Percentiles rank a stretch among this genome's conserved stretches.
Evolutionary conservation across 139 green algal species (phyloP).

Genomic region (Chlamydomonas sphaeroides): DNA sequence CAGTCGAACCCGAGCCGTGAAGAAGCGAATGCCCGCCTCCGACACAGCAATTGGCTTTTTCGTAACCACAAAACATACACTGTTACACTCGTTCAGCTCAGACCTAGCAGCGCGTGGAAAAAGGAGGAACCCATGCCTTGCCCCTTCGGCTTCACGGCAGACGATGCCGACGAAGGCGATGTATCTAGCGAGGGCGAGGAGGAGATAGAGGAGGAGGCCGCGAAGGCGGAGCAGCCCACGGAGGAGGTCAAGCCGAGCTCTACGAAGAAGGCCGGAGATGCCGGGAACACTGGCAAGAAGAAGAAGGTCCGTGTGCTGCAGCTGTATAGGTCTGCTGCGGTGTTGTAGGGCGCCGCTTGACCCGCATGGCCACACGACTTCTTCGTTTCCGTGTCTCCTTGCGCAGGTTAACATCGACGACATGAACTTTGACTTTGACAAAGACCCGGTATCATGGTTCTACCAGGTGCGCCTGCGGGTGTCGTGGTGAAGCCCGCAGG

Average conservation of each 20-base stretch:
- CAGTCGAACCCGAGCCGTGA: too few species aligned
- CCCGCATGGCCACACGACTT: too few species aligned
- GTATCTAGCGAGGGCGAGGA: background rate
- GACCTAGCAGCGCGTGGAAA: too few species aligned
- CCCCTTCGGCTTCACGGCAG: conserved; percentile 31
- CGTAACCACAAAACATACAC: too few species aligned
- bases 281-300: background rate
- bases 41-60: too few species aligned
- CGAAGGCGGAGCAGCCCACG: background rate
- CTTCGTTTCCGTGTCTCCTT: too few species aligned
- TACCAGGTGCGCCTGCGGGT: conserved; percentile 37
- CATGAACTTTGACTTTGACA: conserved; percentile 45
- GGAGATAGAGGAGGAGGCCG: background rate
- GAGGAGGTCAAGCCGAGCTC: background rate
- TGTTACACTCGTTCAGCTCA: too few species aligned
- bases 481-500: conserved; percentile 19
- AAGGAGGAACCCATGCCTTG: conserved; percentile 32
- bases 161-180: background rate
- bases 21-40: too few species aligned
- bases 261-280: background rate
- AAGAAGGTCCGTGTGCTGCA: background rate
- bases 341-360: too few species aligned
- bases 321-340: too few species aligned
- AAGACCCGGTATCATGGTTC: conserved; percentile 50
- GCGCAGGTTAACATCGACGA: background rate